A percentile compares a stretch with the other conserved stretches of the same genome.
Evolutionary conservation across 768 basidiomycete species (phyloP).

Genomic region (Boletus sp.): DNA sequence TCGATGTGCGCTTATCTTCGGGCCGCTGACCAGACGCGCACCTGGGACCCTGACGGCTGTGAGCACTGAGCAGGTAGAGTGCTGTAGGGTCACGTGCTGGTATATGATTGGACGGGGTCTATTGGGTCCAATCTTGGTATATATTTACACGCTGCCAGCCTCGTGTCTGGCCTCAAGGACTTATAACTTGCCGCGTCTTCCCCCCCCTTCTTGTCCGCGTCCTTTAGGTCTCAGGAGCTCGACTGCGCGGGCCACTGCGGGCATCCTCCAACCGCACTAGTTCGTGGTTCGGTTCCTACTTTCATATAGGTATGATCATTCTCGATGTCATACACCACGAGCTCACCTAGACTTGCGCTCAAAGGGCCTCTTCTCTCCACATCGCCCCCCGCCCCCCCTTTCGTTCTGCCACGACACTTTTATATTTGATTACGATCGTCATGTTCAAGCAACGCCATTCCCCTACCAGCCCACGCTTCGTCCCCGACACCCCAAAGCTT

Average conservation of each 20-base stretch:
- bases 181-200: constrained; percentile 15
- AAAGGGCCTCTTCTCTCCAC: constrained; percentile 5
- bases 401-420: constrained; percentile 19
- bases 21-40: not conserved
- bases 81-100: constrained; percentile 21
- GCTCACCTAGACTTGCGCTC: not conserved
- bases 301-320: constrained; percentile 13
- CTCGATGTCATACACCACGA: not conserved
- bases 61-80: no score
- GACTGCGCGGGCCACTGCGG: constrained; percentile 30
- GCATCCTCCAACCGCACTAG: constrained; percentile 13
- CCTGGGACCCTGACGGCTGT: no score
- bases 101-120: constrained; percentile 20
- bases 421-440: constrained; percentile 26
- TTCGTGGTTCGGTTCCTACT: constrained; percentile 14
- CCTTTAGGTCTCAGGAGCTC: constrained; percentile 16
- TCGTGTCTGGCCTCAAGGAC: constrained; percentile 30
- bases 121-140: constrained; percentile 13
- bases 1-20: not conserved
- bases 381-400: constrained; percentile 1
- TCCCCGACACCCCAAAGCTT: constrained; percentile 25
- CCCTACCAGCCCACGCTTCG: constrained; percentile 10
- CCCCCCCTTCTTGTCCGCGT: constrained; percentile 11
- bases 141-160: constrained; percentile 15
- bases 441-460: constrained; percentile 24